A percentile compares a stretch with the other conserved stretches of the same genome.
Conservation (phyloP, 2,329 filamentous ascomycete genomes). For the Metarhizium guizhouense region DNA sequence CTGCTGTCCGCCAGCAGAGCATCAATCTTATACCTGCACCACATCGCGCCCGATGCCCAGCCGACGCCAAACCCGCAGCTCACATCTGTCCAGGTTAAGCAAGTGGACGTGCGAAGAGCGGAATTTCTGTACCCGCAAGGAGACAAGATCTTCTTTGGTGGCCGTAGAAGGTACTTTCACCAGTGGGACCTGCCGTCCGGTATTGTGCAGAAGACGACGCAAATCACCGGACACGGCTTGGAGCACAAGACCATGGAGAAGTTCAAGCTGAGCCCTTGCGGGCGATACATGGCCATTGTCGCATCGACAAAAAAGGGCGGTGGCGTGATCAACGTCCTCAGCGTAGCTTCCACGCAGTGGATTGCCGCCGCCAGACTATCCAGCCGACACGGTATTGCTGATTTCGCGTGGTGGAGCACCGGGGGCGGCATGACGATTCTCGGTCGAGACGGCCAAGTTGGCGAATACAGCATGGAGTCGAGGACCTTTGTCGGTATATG, state of each 20-base stretch:
- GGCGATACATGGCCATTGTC: conserved; percentile 74
- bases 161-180: conserved; percentile 85
- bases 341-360: conserved; percentile 78
- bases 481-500: conserved; percentile 70
- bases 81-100: conserved; percentile 79
- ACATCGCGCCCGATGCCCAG: conserved; percentile 67
- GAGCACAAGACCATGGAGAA: conserved; percentile 87
- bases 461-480: conserved; percentile 70
- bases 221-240: conserved; percentile 64
- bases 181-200: conserved; percentile 84
- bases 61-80: conserved; percentile 79
- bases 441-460: conserved; percentile 80
- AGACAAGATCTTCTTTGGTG: conserved; percentile 78
- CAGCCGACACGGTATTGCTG: conserved; percentile 72
- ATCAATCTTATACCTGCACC: conserved; percentile 80
- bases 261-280: conserved; percentile 81
- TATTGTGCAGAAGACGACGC: conserved; percentile 69
- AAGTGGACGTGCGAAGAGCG: conserved; percentile 75
- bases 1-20: conserved; percentile 83
- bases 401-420: conserved; percentile 88
- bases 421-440: conserved; percentile 74
- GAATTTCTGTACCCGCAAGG: conserved; percentile 67
- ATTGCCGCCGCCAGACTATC: conserved; percentile 73
- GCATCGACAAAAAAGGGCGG: conserved; percentile 77
- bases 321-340: conserved; percentile 78